Percentiles rank a stretch among this genome's conserved stretches.
Conservation (phyloP, 495 filamentous ascomycete species). For the Friedmanniomyces endolithicus region DNA sequence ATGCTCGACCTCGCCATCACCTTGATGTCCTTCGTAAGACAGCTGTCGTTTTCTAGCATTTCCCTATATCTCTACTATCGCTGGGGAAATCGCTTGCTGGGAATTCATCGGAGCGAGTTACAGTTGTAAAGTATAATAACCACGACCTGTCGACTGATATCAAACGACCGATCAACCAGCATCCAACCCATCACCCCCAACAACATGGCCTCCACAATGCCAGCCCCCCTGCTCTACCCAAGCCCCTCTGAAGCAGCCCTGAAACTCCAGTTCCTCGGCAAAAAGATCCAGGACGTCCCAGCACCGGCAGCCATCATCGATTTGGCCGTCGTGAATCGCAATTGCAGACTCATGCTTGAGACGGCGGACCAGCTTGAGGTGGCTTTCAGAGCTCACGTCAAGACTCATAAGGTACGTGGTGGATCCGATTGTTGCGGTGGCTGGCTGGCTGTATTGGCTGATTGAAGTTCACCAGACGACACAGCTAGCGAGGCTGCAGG, state of each 20-base stretch:
- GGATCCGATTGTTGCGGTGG: not conserved
- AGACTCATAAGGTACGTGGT: constrained; percentile 63
- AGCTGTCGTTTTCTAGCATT: too few relatives aligned
- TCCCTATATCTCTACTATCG: too few relatives aligned
- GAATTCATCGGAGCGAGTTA: too few relatives aligned
- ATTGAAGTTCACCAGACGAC: constrained; percentile 52
- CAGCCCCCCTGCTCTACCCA: constrained; percentile 22
- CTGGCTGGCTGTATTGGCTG: not conserved
- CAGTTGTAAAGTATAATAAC: too few relatives aligned
- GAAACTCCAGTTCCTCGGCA: constrained; percentile 44
- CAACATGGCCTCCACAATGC: constrained; percentile 1
- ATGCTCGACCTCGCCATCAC: too few relatives aligned
- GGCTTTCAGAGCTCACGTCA: constrained; percentile 69
- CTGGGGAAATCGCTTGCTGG: too few relatives aligned
- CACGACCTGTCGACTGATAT: too few relatives aligned
- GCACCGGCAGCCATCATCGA: constrained; percentile 63
- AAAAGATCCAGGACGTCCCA: constrained; percentile 45
- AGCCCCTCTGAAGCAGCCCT: constrained; percentile 22
- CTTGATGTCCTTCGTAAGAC: too few relatives aligned
- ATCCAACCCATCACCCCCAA: not conserved
- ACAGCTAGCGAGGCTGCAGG: constrained; percentile 62
- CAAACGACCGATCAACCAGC: not conserved
- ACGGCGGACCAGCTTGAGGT: constrained; percentile 46
- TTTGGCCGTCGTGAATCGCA: constrained; percentile 49
- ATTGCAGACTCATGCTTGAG: constrained; percentile 64